Evolutionary conservation across 2,329 filamentous ascomycete species (phyloP).

Genomic region (Colletotrichum scovillei): DNA sequence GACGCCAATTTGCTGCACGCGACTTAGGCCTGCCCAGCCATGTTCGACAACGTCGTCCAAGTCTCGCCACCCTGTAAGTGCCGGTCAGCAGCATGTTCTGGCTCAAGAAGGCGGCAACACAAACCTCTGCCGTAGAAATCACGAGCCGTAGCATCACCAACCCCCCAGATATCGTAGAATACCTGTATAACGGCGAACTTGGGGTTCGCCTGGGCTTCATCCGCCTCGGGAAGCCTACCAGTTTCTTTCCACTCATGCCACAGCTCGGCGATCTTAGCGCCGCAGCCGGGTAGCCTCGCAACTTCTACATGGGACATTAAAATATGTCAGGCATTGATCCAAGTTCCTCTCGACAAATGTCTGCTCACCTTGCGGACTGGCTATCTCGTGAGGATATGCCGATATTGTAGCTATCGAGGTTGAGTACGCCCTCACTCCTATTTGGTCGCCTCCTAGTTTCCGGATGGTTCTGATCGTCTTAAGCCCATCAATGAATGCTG

Average conservation of each 20-base stretch:
- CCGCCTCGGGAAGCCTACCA: constrained; percentile 71
- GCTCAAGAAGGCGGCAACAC: constrained; percentile 15
- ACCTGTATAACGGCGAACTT: constrained; percentile 71
- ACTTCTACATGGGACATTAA: constrained; percentile 52
- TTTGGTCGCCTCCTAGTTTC: constrained; percentile 77
- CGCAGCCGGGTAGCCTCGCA: constrained; percentile 79
- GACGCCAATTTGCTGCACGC: constrained; percentile 91
- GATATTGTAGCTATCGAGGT: constrained; percentile 85
- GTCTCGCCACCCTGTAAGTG: constrained; percentile 75
- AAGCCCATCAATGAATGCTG: constrained; percentile 78
- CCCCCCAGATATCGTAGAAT: constrained; percentile 94
- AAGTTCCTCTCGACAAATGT: neutral
- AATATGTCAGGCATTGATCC: neutral
- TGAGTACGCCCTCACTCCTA: constrained; percentile 88
- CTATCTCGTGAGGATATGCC: constrained; percentile 75
- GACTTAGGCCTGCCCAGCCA: constrained; percentile 79
- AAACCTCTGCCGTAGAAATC: constrained; percentile 78
- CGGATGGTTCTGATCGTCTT: constrained; percentile 79
- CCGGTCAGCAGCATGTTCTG: neutral
- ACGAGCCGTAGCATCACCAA: constrained; percentile 82
- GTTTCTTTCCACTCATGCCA: constrained; percentile 79
- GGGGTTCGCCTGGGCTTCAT: constrained; percentile 72
- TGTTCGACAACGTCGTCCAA: constrained; percentile 87
- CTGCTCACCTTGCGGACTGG: constrained; percentile 53
- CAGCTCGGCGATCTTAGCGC: constrained; percentile 80